These are phyloP conservation scores for Hanseniaspora vineae DNA, from an alignment of 805 yeast genomes.

Conservation along the genomic window DNA sequence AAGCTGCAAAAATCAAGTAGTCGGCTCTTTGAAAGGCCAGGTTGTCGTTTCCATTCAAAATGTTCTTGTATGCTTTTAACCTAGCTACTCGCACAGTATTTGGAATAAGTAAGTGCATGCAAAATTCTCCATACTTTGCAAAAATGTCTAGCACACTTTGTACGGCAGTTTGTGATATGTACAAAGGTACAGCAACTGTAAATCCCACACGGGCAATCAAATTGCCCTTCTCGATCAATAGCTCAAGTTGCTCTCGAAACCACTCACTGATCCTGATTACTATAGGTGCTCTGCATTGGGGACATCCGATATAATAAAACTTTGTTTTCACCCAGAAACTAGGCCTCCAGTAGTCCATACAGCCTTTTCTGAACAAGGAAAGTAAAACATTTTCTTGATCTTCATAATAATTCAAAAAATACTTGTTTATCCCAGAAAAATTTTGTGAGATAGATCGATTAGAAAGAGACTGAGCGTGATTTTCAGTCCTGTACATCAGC, in stretches of 20 bases:
- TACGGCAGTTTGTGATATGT: neutral
- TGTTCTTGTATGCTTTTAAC: neutral
- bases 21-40: neutral
- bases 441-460: no score
- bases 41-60: neutral
- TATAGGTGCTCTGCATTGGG: conserved; percentile 20
- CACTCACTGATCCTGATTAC: conserved; percentile 7
- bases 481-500: no score
- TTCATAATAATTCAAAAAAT: neutral
- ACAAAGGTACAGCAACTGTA: neutral
- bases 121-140: conserved; percentile 3
- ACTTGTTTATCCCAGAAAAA: no score
- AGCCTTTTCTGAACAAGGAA: neutral
- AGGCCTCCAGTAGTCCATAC: neutral
- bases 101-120: conserved; percentile 5
- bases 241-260: conserved; percentile 8
- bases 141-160: conserved; percentile 2
- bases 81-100: conserved; percentile 1
- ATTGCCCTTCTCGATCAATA: conserved; percentile 5
- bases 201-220: conserved; percentile 1
- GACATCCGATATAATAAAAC: conserved; percentile 15
- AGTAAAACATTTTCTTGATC: neutral
- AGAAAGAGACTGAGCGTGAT: no score
- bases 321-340: neutral
- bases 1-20: neutral